Conservation (phyloP, 192 early-diverging fungal genomes). For the Linnemannia hyalina region DNA sequence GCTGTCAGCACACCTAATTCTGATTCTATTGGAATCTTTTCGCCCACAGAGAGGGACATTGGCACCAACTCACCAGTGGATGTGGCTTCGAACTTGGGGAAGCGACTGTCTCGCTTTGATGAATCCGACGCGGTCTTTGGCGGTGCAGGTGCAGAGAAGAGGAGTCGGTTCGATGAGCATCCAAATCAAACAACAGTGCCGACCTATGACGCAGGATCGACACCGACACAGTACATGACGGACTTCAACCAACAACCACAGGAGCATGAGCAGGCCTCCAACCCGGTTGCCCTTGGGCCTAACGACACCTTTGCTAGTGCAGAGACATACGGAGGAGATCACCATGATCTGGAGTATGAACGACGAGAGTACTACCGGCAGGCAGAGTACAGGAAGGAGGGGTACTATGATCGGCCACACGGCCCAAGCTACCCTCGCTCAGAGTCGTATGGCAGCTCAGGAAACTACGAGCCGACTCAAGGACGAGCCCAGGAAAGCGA, state of each 20-base stretch:
- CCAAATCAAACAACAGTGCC: background rate
- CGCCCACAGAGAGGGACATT: slow-evolving; percentile 38
- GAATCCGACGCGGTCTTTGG: background rate
- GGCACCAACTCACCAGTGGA: background rate
- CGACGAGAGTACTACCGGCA: slow-evolving; percentile 36
- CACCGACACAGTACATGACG: background rate
- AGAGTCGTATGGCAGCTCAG: slow-evolving; percentile 33
- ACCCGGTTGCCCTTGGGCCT: slow-evolving; percentile 12
- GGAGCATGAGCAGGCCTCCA: slow-evolving; percentile 2
- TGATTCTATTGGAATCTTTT: slow-evolving; percentile 37
- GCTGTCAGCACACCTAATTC: slow-evolving; percentile 27
- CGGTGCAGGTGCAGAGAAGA: background rate
- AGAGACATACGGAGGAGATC: slow-evolving; percentile 26
- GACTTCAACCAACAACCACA: background rate
- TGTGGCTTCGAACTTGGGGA: background rate
- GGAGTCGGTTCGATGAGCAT: slow-evolving; percentile 2
- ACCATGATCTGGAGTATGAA: slow-evolving; percentile 27
- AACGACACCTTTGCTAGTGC: background rate
- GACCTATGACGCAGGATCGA: background rate
- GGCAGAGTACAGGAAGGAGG: slow-evolving; percentile 35
- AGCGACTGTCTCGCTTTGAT: background rate
- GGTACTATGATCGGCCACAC: slow-evolving; percentile 31
- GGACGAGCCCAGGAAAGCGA: slow-evolving; percentile 34
- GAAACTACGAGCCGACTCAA: slow-evolving; percentile 30
- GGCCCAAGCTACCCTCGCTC: slow-evolving; percentile 32